Evolutionary conservation across 2,329 filamentous ascomycete species (phyloP).

Genomic region (Aureobasidium vineae): DNA sequence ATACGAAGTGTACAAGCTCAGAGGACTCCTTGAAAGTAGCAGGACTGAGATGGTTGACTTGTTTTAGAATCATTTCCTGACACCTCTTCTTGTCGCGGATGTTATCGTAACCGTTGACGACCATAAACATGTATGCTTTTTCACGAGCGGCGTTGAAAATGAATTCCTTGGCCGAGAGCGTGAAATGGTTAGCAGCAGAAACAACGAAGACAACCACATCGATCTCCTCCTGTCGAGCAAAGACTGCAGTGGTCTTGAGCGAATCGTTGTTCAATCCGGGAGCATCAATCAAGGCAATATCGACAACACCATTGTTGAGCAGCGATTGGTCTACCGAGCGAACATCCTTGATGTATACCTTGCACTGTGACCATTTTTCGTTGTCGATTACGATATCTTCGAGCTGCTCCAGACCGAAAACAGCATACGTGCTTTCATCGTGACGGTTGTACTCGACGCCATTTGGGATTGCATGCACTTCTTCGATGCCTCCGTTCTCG

Average conservation of each 20-base stretch:
- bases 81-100: slow-evolving; percentile 90
- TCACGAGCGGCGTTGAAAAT: slow-evolving; percentile 93
- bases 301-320: slow-evolving; percentile 95
- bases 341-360: slow-evolving; percentile 91
- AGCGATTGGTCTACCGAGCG: slow-evolving; percentile 88
- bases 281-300: slow-evolving; percentile 96
- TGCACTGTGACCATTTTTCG: slow-evolving; percentile 86
- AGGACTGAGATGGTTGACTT: slow-evolving; percentile 83
- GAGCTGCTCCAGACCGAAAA: slow-evolving; percentile 72
- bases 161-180: slow-evolving; percentile 95
- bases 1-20: slow-evolving; percentile 96
- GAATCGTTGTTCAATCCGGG: slow-evolving; percentile 95
- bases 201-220: slow-evolving; percentile 99
- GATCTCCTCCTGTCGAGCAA: slow-evolving; percentile 96
- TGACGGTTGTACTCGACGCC: slow-evolving; percentile 76
- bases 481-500: slow-evolving; percentile 87
- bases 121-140: slow-evolving; percentile 98
- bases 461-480: slow-evolving; percentile 92
- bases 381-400: slow-evolving; percentile 91
- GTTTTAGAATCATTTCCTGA: slow-evolving; percentile 88
- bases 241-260: slow-evolving; percentile 94
- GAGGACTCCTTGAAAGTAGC: slow-evolving; percentile 87
- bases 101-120: slow-evolving; percentile 94
- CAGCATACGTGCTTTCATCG: slow-evolving; percentile 91
- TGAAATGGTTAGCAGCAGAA: slow-evolving; percentile 96